Evolutionary conservation across 257 asterid genomes (phyloP).

Genomic region (Jasminum sambac): DNA sequence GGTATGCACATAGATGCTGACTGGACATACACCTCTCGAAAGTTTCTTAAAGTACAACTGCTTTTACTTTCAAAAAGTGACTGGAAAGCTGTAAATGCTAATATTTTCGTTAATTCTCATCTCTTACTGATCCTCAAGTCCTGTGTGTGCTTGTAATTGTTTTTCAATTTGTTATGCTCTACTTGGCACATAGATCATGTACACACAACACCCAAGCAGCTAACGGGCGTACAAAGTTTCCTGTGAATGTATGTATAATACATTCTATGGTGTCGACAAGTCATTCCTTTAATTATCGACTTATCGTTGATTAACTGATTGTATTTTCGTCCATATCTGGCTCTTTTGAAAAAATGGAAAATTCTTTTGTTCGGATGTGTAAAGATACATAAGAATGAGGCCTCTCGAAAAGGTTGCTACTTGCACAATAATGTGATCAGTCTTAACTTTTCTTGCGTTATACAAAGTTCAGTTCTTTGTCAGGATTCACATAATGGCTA

Average conservation of each 20-base stretch:
- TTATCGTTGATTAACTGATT: not conserved
- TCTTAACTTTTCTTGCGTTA: not conserved
- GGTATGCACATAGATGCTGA: conserved; percentile 3
- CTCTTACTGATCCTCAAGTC: not conserved
- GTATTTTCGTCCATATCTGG: conserved; percentile 8
- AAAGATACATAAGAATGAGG: not conserved
- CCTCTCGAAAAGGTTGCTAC: conserved; percentile 1
- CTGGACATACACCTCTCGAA: not conserved
- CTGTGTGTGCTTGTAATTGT: not conserved
- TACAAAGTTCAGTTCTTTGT: not conserved
- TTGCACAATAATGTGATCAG: not conserved
- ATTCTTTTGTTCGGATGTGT: not conserved
- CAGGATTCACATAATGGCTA: not conserved
- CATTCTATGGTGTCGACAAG: not conserved
- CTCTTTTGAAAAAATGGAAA: conserved; percentile 1
- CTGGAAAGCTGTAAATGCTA: not conserved
- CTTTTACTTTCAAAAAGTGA: conserved; percentile 10
- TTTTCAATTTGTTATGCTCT: not conserved
- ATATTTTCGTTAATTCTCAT: conserved; percentile 7
- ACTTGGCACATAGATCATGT: not conserved
- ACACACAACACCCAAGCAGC: not conserved
- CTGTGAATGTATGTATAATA: not conserved
- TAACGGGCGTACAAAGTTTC: no score
- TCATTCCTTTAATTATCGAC: not conserved
- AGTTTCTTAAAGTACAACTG: conserved; percentile 2